These are phyloP conservation scores for Sugiyamaella americana DNA, from an alignment of 805 yeast species.

Conservation along the genomic window DNA sequence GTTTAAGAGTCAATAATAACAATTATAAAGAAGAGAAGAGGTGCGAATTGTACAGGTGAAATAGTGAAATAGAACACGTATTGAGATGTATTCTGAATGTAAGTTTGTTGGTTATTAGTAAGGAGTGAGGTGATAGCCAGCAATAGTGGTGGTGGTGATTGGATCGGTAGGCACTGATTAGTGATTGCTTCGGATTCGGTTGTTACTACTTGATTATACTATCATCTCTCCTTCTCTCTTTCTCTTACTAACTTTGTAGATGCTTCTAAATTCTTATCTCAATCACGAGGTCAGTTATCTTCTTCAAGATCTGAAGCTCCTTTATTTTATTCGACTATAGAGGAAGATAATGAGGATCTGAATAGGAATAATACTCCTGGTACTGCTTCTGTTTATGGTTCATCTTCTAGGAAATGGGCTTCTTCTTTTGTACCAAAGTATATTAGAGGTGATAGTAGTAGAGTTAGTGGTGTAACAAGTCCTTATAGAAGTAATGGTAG, in stretches of 20 bases:
- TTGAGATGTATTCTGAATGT: no score
- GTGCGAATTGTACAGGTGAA: no score
- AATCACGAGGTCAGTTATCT: slow-evolving; percentile 29
- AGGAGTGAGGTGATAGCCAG: no score
- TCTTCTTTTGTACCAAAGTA: slow-evolving; percentile 10
- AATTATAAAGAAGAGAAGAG: no score
- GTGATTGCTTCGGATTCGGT: no score
- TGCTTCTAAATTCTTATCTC: slow-evolving; percentile 33
- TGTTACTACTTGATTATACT: no score
- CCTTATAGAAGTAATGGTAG: slow-evolving; percentile 4
- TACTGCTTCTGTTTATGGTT: slow-evolving; percentile 14
- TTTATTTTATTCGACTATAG: slow-evolving; percentile 24
- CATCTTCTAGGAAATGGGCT: slow-evolving; percentile 12
- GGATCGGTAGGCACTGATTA: no score
- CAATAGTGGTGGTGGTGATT: no score
- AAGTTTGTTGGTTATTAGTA: no score
- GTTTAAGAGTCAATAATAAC: no score
- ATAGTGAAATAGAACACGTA: no score
- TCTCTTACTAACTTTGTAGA: slow-evolving; percentile 20
- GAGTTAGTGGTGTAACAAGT: background rate
- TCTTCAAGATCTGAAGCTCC: slow-evolving; percentile 23
- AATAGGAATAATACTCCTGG: slow-evolving; percentile 14
- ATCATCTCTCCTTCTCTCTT: no score
- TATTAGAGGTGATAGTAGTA: background rate
- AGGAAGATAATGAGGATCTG: slow-evolving; percentile 20